A percentile compares a stretch with the other conserved stretches of the same genome.
Evolutionary conservation across 1,284 basidiomycete species (phyloP).

Genomic region (Stygiomarasmius scandens): DNA sequence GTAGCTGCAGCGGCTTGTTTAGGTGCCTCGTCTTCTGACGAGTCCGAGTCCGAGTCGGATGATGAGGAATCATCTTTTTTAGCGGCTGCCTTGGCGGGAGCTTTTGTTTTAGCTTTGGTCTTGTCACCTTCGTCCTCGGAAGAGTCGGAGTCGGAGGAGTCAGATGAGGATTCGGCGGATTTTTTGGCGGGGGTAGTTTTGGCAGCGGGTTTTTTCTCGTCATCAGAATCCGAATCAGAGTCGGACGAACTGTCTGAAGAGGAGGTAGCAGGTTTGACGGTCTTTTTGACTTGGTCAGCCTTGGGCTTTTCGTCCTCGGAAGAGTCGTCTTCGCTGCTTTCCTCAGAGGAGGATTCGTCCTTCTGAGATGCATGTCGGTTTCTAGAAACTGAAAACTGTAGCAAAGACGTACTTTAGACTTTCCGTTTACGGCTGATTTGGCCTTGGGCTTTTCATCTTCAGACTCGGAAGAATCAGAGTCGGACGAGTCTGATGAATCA

Average conservation of each 20-base stretch:
- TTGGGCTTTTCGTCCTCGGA: conserved; percentile 29
- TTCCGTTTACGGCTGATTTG: conserved; percentile 5
- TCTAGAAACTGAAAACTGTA: neutral
- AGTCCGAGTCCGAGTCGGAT: too few relatives aligned
- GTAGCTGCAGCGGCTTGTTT: conserved; percentile 18
- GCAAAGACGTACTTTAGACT: neutral
- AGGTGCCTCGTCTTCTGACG: conserved; percentile 20
- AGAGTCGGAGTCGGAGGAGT: conserved; percentile 26
- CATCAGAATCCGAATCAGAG: conserved; percentile 10
- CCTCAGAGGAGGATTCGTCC: neutral
- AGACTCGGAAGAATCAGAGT: conserved; percentile 29
- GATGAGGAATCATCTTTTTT: conserved; percentile 7
- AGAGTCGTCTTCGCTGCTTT: conserved; percentile 8
- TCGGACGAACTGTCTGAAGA: conserved; percentile 24
- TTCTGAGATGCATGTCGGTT: neutral
- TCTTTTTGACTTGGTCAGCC: conserved; percentile 43
- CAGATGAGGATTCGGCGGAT: conserved; percentile 17
- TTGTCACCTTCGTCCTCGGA: conserved; percentile 27
- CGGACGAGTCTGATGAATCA: conserved; percentile 26
- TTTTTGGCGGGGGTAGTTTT: conserved; percentile 11
- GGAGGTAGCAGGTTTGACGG: conserved; percentile 23
- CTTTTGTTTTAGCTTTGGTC: conserved; percentile 25
- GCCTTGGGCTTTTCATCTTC: conserved; percentile 30
- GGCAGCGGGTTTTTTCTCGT: conserved; percentile 2
- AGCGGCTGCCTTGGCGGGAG: neutral